Percentiles rank a stretch among this genome's conserved stretches.
Conservation (phyloP, 1,284 basidiomycete genomes). For the Neotropicomus parvogracilis region DNA sequence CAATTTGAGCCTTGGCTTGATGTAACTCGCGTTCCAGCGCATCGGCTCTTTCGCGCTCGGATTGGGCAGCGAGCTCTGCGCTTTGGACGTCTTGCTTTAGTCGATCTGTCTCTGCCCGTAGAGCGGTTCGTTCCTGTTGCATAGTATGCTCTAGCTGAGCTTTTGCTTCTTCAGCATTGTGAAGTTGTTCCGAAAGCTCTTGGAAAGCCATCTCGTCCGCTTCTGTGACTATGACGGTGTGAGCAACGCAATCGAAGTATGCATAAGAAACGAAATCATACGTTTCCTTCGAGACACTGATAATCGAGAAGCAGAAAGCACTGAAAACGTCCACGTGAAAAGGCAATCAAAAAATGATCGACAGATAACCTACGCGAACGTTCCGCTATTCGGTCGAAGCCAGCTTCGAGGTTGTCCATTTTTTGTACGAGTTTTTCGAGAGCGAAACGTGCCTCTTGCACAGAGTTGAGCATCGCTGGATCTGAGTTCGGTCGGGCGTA, state of each 20-base stretch:
- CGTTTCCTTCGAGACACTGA: slow-evolving; percentile 63
- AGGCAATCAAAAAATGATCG: slow-evolving; percentile 2
- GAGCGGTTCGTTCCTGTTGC: slow-evolving; percentile 48
- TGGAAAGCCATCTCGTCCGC: slow-evolving; percentile 67
- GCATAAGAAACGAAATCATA: slow-evolving; percentile 37
- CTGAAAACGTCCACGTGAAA: slow-evolving; percentile 28
- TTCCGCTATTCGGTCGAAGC: slow-evolving; percentile 79
- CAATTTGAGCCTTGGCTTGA: slow-evolving; percentile 58
- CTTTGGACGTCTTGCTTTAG: slow-evolving; percentile 45
- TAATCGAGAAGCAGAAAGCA: slow-evolving; percentile 68
- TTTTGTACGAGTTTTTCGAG: slow-evolving; percentile 67
- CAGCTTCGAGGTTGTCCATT: slow-evolving; percentile 73
- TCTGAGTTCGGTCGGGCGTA: slow-evolving; percentile 46
- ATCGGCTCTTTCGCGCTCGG: slow-evolving; percentile 49
- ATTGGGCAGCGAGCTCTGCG: slow-evolving; percentile 36
- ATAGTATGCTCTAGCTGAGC: slow-evolving; percentile 50
- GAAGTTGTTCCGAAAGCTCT: slow-evolving; percentile 63
- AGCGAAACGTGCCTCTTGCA: slow-evolving; percentile 56
- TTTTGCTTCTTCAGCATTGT: slow-evolving; percentile 51
- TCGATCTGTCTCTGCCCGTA: slow-evolving; percentile 54
- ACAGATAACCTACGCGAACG: slow-evolving; percentile 57
- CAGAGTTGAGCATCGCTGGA: slow-evolving; percentile 47
- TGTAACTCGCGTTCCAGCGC: slow-evolving; percentile 61
- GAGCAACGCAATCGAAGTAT: slow-evolving; percentile 1
- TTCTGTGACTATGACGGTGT: slow-evolving; percentile 50